Evolutionary conservation across 805 yeast genomes (phyloP), one percentile per base, ranked within the genome.

Genomic region (Yarrowia phangngaensis): DNA sequence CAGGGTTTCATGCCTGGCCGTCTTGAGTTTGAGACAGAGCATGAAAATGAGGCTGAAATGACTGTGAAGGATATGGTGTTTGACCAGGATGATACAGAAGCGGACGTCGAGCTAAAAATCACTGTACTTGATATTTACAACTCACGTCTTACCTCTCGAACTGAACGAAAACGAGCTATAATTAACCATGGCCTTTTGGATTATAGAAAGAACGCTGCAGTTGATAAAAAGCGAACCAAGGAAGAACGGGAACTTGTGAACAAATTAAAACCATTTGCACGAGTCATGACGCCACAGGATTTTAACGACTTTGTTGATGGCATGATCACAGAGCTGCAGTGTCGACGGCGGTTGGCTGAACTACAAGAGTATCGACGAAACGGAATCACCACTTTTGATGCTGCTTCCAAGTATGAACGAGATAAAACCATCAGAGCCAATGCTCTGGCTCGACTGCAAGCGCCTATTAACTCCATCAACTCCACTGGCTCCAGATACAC

Each of bases 1-100:
- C 97, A 92, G 64, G 97, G 96, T 3, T 92, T 81, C 63, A 92
- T 92, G 99, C 99, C 99, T 29, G 99, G 97, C 32, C 78, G 99
- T 60, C 70, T 92, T 53, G 99, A 92, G 64, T 92, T 92, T 64
- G 99, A 92, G 60, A 86, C 82, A 52, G 99, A 92, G 64, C 88
- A 84, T 29, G 98, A 92, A 63, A 92, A 92, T 59, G 99, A 92
- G 50, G 97, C 98, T 0, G 99, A 92, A 65, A 73, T 82, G 50
- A 81, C 92, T 0, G 86, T 92, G 14, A 92, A 92, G 61, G 98
- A 92, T 63, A 86, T 92, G 95, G 76, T 82, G 2, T 92, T 94
- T 60, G 97, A 92, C 58, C 85, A 90, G 0, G 97, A 90, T 55
- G 99, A 92, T 60, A 79, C 80, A 49, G 79, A 82, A 16, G 80